Base-by-base conservation (phyloP, 2,329 filamentous ascomycete genomes). In the Diplodia corticola region DNA sequence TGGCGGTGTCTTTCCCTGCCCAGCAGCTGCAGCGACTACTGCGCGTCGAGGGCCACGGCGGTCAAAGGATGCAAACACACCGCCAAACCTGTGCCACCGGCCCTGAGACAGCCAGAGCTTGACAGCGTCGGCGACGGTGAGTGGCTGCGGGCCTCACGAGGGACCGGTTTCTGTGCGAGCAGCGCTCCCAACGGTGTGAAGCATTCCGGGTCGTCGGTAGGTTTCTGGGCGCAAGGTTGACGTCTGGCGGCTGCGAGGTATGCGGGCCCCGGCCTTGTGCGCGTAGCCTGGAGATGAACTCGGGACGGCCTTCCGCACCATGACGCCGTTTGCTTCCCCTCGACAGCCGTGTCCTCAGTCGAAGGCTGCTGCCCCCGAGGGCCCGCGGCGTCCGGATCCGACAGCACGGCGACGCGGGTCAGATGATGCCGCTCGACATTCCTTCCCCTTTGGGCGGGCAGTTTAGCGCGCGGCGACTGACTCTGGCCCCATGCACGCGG, bases 161-260 rank as follows among this genome's bases (percentile, higher is more conserved):
- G 57, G 57, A 33, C 24, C 37, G 13, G 26, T 15, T 64, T 40
- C 26, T 35, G 63, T 35, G 35, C 48, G n/a, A 50, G 59, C 46
- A 17, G 33, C 33, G 60, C 48, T 51, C 44, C 50, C 63, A 46
- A 50, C 59, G 57, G 57, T 63, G 40, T 49, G 30, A 64, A 65
- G 63, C 63, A 65, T 65, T 57, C 63, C 63, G 51, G 63, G 63
- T 65, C 55, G 48, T 57, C 51, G 63, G 63, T 49, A 49, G 50
- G 37, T 37, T 63, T 50, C 44, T 63, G 59, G 59, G 22, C 28
- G 59, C 59, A 50, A 50, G 44, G 59, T 35, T n/a, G 59, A 55
- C 51, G 51, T 55, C 51, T 37, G 51, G 51, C 51, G 51, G 51
- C 51, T 55, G 51, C 24, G 55, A 60, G 55, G 55, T 48, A 46